Evolutionary conservation across 495 filamentous ascomycete genomes (phyloP).

Genomic region (Cercophora samala): DNA sequence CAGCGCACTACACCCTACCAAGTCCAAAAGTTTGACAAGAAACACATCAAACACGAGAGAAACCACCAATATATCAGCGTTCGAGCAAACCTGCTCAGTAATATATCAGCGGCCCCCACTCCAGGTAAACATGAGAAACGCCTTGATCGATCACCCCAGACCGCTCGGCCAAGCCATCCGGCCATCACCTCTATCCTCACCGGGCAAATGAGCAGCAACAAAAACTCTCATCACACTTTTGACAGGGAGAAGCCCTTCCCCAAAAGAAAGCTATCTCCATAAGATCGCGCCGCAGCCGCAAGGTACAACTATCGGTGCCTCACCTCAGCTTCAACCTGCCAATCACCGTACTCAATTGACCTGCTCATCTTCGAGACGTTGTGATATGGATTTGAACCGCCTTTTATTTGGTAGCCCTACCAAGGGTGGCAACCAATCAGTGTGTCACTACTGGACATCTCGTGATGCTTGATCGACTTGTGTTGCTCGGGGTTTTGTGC

Average conservation of each 20-base stretch:
- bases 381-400: not conserved
- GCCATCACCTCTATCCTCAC: not conserved
- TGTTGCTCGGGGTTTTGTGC: not conserved
- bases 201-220: not conserved
- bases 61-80: not conserved
- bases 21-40: not conserved
- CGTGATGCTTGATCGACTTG: not conserved
- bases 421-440: not conserved
- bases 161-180: too few species aligned
- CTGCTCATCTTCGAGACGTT: not conserved
- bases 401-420: not conserved
- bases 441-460: not conserved
- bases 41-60: not conserved
- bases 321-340: not conserved
- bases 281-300: not conserved
- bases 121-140: not conserved
- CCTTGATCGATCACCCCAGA: not conserved
- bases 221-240: not conserved
- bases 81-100: too few species aligned
- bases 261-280: not conserved
- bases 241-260: not conserved
- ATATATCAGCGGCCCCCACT: not conserved
- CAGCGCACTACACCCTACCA: not conserved
- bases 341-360: not conserved
- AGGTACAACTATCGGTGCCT: not conserved